Evolutionary conservation across 1,284 basidiomycete species (phyloP).

Genomic region (Porogramme epimiltina): DNA sequence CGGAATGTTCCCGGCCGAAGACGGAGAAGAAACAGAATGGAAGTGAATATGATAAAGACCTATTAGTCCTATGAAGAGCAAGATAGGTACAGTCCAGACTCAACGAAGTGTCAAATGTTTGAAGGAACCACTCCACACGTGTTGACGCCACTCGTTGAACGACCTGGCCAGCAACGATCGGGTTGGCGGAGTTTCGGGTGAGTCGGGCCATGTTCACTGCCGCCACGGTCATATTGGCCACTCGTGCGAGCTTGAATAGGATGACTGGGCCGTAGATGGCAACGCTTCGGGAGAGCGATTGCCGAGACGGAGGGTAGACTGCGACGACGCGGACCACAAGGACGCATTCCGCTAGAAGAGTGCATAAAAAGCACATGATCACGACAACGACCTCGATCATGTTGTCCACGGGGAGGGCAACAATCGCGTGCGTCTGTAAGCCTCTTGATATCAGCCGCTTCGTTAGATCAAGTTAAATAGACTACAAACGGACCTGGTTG

Average conservation of each 20-base stretch:
- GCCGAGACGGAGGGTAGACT: neutral
- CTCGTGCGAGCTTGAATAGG: conserved; percentile 3
- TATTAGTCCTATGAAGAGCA: no score
- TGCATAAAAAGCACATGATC: neutral
- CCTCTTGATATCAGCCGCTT: no score
- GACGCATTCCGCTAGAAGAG: conserved; percentile 1
- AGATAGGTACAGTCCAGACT: no score
- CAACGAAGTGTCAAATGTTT: neutral
- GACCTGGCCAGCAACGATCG: neutral
- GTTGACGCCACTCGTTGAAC: neutral
- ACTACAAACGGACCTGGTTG: neutral
- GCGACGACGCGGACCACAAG: conserved; percentile 5
- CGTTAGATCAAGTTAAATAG: no score
- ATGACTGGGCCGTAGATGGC: conserved; percentile 1
- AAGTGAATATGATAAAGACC: no score
- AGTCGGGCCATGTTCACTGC: neutral
- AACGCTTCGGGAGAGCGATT: neutral
- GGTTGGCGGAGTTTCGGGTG: neutral
- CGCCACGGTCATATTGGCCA: neutral
- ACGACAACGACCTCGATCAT: neutral
- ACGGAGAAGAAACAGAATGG: no score
- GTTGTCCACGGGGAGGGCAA: neutral
- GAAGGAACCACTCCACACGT: conserved; percentile 5
- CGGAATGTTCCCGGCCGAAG: no score
- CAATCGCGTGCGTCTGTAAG: neutral